phyloP scores from a whole-genome alignment of 805 yeast genomes.

The Allodekkera sacchari region DNA sequence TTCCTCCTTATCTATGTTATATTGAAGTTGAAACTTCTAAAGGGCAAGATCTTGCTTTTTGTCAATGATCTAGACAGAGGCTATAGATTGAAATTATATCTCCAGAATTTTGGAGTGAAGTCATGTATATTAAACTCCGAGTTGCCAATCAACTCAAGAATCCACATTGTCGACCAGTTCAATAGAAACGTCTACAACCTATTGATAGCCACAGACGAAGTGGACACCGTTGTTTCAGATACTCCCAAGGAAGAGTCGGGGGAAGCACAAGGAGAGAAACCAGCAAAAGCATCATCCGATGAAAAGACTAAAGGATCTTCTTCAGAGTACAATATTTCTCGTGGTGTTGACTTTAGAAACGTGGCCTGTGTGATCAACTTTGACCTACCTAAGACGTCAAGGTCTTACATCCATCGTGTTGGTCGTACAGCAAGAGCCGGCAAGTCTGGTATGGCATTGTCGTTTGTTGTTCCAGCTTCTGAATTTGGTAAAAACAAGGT shows the following conservation, averaged over 20 bases:
- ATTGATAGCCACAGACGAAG: conserved; percentile 87
- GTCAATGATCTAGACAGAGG: conserved; percentile 95
- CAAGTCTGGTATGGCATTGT: conserved; percentile 86
- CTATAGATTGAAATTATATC: conserved; percentile 78
- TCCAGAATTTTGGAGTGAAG: conserved; percentile 91
- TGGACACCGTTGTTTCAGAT: conserved; percentile 32
- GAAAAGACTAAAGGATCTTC: conserved; percentile 23
- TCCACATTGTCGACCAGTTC: conserved; percentile 92
- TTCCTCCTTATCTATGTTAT: conserved; percentile 86
- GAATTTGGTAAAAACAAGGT: conserved; percentile 86
- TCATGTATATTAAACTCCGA: conserved; percentile 88
- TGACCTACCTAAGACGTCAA: conserved; percentile 85
- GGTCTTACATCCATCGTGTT: conserved; percentile 84
- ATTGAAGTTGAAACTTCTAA: conserved; percentile 76
- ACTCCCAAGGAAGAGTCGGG: conserved; percentile 27
- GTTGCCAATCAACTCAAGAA: conserved; percentile 83
- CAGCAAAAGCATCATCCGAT: conserved; percentile 17
- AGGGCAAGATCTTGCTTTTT: conserved; percentile 85
- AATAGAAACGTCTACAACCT: conserved; percentile 82
- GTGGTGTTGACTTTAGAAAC: conserved; percentile 94
- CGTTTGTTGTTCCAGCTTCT: conserved; percentile 78
- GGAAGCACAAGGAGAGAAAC: conserved; percentile 18
- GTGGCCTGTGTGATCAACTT: conserved; percentile 96
- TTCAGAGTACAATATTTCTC: conserved; percentile 84
- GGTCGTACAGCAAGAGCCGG: conserved; percentile 99